Conservation (phyloP, 2,329 filamentous ascomycete genomes). For the Xylaria sp. region DNA sequence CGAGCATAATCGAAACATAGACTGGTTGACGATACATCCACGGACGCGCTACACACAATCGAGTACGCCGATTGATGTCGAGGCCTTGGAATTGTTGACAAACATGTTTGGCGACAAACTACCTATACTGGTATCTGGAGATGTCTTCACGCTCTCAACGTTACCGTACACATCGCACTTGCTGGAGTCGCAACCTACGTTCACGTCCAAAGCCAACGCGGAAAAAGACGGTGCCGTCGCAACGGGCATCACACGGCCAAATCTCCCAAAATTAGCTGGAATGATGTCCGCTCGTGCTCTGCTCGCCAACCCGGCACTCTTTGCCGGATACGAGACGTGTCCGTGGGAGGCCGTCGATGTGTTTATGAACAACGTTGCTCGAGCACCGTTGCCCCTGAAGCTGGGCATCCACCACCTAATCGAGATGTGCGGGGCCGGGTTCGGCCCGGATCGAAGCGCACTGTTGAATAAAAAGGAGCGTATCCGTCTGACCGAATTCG, state of each 20-base stretch:
- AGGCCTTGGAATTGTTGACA: conserved; percentile 53
- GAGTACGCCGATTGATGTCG: conserved; percentile 55
- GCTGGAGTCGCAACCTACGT: conserved; percentile 25
- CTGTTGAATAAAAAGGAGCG: conserved; percentile 55
- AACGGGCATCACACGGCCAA: conserved; percentile 25
- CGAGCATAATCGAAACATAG: conserved; percentile 45
- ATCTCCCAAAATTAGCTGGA: conserved; percentile 48
- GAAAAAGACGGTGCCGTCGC: conserved; percentile 1
- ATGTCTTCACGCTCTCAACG: conserved; percentile 54
- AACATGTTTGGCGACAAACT: conserved; percentile 48
- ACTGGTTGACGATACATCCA: conserved; percentile 67
- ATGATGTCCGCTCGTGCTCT: conserved; percentile 68
- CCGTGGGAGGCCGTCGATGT: conserved; percentile 58
- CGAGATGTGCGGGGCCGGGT: conserved; percentile 60
- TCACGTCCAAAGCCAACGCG: conserved; percentile 12
- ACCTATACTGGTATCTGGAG: conserved; percentile 63
- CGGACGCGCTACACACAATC: conserved; percentile 58
- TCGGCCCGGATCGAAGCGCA: conserved; percentile 48
- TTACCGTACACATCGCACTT: conserved; percentile 42
- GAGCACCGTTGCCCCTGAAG: conserved; percentile 56
- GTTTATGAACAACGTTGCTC: conserved; percentile 55
- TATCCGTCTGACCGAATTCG: conserved; percentile 42
- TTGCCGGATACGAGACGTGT: conserved; percentile 51
- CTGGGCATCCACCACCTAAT: conserved; percentile 60
- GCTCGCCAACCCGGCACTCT: conserved; percentile 62